A percentile compares a stretch with the other conserved stretches of the same genome.
Conservation (phyloP, 768 basidiomycete species). For the Lyophyllum semitale region DNA sequence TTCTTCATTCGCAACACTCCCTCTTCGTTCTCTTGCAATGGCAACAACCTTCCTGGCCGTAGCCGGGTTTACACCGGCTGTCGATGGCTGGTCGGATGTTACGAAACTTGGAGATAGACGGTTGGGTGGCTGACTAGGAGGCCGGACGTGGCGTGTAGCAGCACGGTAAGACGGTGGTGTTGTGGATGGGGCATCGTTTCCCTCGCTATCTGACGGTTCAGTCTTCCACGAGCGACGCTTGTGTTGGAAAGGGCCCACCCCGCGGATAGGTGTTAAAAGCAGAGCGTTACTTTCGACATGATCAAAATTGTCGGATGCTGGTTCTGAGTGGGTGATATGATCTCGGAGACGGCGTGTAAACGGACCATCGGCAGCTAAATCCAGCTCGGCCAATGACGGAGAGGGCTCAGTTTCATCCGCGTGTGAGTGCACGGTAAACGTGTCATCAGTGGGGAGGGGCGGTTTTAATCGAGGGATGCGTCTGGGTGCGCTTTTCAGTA, state of each 20-base stretch:
- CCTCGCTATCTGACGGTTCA: slow-evolving; percentile 35
- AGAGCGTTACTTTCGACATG: slow-evolving; percentile 8
- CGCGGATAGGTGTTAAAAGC: slow-evolving; percentile 9
- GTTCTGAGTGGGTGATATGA: slow-evolving; percentile 10
- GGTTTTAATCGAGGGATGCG: slow-evolving; percentile 2
- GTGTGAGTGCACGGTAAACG: slow-evolving; percentile 15
- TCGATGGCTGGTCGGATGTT: slow-evolving; percentile 7
- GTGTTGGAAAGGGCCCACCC: slow-evolving; percentile 1
- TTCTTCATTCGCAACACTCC: slow-evolving; percentile 62
- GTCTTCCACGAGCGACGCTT: slow-evolving; percentile 5
- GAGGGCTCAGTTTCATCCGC: slow-evolving; percentile 7
- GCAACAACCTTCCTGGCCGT: slow-evolving; percentile 30
- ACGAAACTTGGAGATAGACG: slow-evolving; percentile 27
- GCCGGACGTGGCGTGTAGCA: slow-evolving; percentile 30
- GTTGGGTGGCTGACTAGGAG: slow-evolving; percentile 13
- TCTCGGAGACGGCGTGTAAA: not conserved
- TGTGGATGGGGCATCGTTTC: slow-evolving; percentile 32
- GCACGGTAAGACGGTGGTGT: slow-evolving; percentile 54
- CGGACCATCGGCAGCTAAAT: not conserved
- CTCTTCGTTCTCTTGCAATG: slow-evolving; percentile 41
- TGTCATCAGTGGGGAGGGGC: slow-evolving; percentile 11
- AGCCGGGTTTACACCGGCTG: slow-evolving; percentile 12
- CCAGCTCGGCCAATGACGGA: not conserved
- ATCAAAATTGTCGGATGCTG: slow-evolving; percentile 6
- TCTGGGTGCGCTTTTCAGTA: slow-evolving; percentile 2